phyloP scores from a whole-genome alignment of 2,329 filamentous ascomycete species.

The Seiridium unicorne region DNA sequence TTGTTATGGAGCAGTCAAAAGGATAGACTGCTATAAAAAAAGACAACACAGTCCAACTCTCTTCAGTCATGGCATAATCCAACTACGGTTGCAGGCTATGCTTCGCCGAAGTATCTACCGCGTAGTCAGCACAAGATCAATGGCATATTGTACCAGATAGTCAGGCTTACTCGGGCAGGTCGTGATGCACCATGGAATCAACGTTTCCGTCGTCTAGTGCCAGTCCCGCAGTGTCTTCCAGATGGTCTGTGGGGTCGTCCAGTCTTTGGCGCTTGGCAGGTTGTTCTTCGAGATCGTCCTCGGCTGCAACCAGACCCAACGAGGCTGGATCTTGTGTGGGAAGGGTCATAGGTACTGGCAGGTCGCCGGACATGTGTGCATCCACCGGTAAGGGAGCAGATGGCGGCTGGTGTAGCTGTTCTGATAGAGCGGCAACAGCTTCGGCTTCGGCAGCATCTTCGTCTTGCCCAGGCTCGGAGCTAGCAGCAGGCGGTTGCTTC shows the following conservation, averaged over 20 bases:
- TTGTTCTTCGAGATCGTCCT: slow-evolving; percentile 21
- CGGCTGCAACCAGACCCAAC: slow-evolving; percentile 16
- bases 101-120: slow-evolving; percentile 4
- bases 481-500: slow-evolving; percentile 36
- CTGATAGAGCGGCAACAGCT: background rate
- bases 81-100: background rate
- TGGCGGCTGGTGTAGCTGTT: background rate
- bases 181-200: slow-evolving; percentile 21
- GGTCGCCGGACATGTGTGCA: background rate
- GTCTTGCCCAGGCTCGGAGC: slow-evolving; percentile 1
- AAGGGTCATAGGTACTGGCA: background rate
- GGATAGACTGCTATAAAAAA: background rate
- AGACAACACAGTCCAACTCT: too few relatives aligned
- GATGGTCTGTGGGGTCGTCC: slow-evolving; percentile 17
- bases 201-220: slow-evolving; percentile 24
- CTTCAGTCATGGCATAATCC: too few relatives aligned
- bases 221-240: slow-evolving; percentile 26
- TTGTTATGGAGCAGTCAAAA: background rate
- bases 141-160: too few relatives aligned
- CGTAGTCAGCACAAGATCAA: background rate
- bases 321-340: slow-evolving; percentile 15
- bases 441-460: background rate
- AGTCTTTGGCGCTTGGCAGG: slow-evolving; percentile 29
- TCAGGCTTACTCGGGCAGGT: slow-evolving; percentile 20
- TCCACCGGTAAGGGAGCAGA: background rate